Evolutionary conservation across 2,329 filamentous ascomycete species (phyloP).

Genomic region (Pseudogymnoascus pannorum): DNA sequence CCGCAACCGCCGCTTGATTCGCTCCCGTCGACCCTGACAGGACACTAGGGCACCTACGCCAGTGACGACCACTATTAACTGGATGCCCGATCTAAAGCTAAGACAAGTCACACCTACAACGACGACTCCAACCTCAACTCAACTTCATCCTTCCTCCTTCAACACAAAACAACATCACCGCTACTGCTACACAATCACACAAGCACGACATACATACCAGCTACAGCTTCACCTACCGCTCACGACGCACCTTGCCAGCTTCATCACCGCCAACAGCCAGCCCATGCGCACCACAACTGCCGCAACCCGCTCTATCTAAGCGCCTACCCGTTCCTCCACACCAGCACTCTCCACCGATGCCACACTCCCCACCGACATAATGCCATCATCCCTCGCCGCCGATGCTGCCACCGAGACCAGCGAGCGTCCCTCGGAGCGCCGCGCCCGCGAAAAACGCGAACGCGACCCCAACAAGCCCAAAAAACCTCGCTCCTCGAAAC

Average conservation of each 20-base stretch:
- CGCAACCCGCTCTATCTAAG: background rate
- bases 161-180: background rate
- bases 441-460: constrained; percentile 25
- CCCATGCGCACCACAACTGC: constrained; percentile 2
- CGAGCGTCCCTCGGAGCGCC: constrained; percentile 23
- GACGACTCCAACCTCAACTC: background rate
- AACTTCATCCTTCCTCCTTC: background rate
- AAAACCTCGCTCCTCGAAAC: constrained; percentile 25
- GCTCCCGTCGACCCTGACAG: constrained; percentile 3
- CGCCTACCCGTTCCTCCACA: background rate
- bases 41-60: background rate
- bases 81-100: constrained; percentile 6
- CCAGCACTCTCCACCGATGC: background rate
- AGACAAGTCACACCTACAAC: background rate
- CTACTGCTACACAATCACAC: background rate
- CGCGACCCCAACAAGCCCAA: constrained; percentile 27
- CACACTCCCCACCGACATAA: background rate
- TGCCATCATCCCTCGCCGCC: background rate
- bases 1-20: background rate
- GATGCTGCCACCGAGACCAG: constrained; percentile 19
- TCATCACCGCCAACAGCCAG: background rate
- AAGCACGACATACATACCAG: background rate
- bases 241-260: background rate
- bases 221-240: background rate
- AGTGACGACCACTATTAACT: background rate